Conservation (phyloP, 331 rosid genomes). For the Malus hybrid region DNA sequence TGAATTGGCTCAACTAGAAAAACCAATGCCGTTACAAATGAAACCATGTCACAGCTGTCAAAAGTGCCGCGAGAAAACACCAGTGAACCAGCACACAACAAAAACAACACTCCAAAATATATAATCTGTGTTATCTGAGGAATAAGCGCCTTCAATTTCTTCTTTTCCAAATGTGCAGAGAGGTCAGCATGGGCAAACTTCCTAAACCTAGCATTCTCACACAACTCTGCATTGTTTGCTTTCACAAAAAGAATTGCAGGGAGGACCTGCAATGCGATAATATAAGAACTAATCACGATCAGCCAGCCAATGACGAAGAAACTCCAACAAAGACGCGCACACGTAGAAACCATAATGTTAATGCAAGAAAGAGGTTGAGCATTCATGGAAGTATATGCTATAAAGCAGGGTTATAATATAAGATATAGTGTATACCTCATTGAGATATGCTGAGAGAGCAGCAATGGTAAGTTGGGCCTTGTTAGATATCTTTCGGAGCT, state of each 20-base stretch:
- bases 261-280: conserved; percentile 40
- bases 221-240: conserved; percentile 65
- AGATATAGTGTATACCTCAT: conserved; percentile 49
- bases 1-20: conserved; percentile 81
- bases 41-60: conserved; percentile 45
- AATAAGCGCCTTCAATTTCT: conserved; percentile 81
- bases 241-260: conserved; percentile 84
- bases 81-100: conserved; percentile 49
- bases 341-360: not conserved
- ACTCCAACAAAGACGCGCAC: not conserved
- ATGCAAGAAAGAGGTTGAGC: not conserved
- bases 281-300: not conserved
- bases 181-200: conserved; percentile 60
- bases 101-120: conserved; percentile 50
- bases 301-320: not conserved
- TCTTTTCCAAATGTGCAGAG: conserved; percentile 52
- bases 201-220: conserved; percentile 65
- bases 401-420: not conserved
- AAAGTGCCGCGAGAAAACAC: conserved; percentile 58
- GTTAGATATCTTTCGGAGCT: conserved; percentile 61
- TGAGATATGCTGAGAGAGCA: conserved; percentile 74
- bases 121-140: conserved; percentile 72
- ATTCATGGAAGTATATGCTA: not conserved
- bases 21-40: conserved; percentile 67
- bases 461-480: conserved; percentile 59